Base-by-base conservation (phyloP, 1,284 basidiomycete species). In the Tylopilus orsonianus region DNA sequence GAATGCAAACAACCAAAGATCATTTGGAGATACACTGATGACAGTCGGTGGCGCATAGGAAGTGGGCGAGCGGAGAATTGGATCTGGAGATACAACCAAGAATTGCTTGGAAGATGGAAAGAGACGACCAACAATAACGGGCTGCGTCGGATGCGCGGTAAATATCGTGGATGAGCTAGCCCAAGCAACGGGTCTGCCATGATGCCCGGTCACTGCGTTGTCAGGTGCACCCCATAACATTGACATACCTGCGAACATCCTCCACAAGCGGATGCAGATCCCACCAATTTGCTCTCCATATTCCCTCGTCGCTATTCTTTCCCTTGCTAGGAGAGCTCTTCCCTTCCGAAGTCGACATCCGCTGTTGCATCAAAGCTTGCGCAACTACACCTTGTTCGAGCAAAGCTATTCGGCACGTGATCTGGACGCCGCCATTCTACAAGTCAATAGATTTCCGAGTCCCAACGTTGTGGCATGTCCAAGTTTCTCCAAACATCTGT, bases 251-350 rank as follows among this genome's bases (percentile, higher is more conserved):
- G 55, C 70, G 71, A 13, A 76, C 70, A 35, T 75, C 71, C 57
- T 87, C 85, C 9, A 75, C 64, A 19, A 86, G 70, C 34, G 84
- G 77, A 49, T 77, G 72, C 29, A 83, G 75, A 55, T 88, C 82
- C 84, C 85, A 90, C 86, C 87, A 89, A 24, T 78, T 79, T 18
- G 80, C 61, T 24, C 76, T 74, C 79, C 81, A 86, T 48, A 71
- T 70, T 35, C 32, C 46, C 18, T 74, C 75, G 50, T 79, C 79
- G 47, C 70, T 77, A n/a, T 65, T 66, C 62, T 85, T 86, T 22
- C 77, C 78, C 58, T 85, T 87, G 29, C 73, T 67, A 13, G 78
- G 71, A 22, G 77, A 73, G 19, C 55, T 46, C 20, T 64, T 63
- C n/a, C 48, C 50, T 38, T 73, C 68, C 32, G 53, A 50, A 4